Conservation (phyloP, 352 stramenopile species). For the Phytophthora sp. region DNA sequence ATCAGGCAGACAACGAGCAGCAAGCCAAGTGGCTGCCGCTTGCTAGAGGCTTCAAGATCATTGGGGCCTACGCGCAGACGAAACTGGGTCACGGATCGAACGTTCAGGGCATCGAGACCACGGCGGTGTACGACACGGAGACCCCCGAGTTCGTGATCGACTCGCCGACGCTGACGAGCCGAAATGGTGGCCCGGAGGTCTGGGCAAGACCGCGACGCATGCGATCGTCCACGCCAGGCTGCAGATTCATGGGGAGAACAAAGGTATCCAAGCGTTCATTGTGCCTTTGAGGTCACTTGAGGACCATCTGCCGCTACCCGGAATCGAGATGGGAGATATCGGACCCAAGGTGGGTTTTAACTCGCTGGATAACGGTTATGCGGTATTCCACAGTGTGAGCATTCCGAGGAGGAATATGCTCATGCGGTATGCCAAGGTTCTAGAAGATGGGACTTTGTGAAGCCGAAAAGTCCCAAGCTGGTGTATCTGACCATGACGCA, state of each 20-base stretch:
- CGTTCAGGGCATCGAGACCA: constrained; percentile 33
- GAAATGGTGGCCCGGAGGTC: constrained; percentile 94
- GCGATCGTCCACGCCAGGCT: constrained; percentile 30
- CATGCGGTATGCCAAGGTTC: constrained; percentile 42
- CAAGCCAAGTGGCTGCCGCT: constrained; percentile 32
- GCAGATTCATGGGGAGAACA: constrained; percentile 21
- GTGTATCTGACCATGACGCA: constrained; percentile 67
- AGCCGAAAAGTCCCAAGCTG: constrained; percentile 64
- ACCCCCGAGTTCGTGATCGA: constrained; percentile 93
- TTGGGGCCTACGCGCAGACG: constrained; percentile 33
- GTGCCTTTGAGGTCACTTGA: constrained; percentile 27
- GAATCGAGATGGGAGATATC: constrained; percentile 33
- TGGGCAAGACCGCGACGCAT: constrained; percentile 36
- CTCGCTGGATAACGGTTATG: constrained; percentile 35
- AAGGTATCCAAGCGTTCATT: constrained; percentile 33
- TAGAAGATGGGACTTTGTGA: constrained; percentile 60
- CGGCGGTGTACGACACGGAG: constrained; percentile 61
- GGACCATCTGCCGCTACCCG: constrained; percentile 18
- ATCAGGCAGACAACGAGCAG: constrained; percentile 30
- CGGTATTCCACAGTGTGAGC: constrained; percentile 26
- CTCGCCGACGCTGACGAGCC: constrained; percentile 92
- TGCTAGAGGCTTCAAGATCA: constrained; percentile 24
- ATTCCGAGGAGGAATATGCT: constrained; percentile 35
- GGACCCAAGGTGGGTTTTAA: constrained; percentile 36
- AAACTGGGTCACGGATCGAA: constrained; percentile 36